These are phyloP conservation scores for Trichoderma erinaceum DNA, from an alignment of 495 filamentous ascomycete species.

Conservation along the genomic window DNA sequence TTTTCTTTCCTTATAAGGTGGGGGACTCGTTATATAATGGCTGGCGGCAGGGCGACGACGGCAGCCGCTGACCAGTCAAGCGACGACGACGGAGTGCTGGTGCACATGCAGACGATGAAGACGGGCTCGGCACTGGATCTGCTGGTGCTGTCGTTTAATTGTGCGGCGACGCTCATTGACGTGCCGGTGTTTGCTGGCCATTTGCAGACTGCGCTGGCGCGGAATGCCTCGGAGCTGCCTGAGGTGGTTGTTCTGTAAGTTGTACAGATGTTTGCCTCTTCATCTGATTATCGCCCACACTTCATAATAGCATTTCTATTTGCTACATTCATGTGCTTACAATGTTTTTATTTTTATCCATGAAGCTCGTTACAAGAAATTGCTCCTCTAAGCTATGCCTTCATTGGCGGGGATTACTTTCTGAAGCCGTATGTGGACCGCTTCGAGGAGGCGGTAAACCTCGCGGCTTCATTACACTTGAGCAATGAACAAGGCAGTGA, in stretches of 20 bases:
- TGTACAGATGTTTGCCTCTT: neutral
- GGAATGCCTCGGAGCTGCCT: conserved; percentile 45
- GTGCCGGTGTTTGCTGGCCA: conserved; percentile 59
- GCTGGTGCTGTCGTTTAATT: conserved; percentile 88
- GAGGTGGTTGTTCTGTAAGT: conserved; percentile 61
- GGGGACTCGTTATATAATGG: too few species aligned
- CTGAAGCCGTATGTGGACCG: conserved; percentile 68
- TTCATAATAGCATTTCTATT: neutral
- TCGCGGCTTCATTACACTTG: conserved; percentile 45
- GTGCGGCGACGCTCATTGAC: conserved; percentile 61
- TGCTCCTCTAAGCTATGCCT: conserved; percentile 73
- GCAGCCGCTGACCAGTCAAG: neutral
- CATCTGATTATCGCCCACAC: neutral
- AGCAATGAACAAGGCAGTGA: conserved; percentile 12
- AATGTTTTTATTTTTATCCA: neutral
- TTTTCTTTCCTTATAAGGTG: neutral
- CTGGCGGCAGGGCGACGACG: neutral
- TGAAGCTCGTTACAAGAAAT: conserved; percentile 80
- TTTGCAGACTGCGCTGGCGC: conserved; percentile 62
- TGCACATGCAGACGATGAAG: conserved; percentile 20
- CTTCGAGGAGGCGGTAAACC: conserved; percentile 61
- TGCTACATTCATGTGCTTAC: conserved; percentile 14
- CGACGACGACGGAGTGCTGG: neutral
- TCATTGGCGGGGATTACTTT: conserved; percentile 71
- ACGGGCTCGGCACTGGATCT: conserved; percentile 40